These are phyloP conservation scores for Lepidium didymum DNA, from an alignment of 345 rosid genomes.

Conservation along the genomic window DNA sequence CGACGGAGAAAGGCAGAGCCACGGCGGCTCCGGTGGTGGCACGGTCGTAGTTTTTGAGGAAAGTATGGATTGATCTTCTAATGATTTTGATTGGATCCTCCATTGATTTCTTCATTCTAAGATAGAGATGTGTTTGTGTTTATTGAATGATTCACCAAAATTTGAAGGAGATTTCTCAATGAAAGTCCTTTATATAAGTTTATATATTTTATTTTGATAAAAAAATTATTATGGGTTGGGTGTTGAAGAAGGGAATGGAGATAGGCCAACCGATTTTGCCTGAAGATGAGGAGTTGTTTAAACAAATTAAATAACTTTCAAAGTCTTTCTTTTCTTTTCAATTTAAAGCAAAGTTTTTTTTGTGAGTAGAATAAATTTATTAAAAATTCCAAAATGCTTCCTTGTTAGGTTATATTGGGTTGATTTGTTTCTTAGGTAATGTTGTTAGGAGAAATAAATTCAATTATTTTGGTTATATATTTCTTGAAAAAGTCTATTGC, in stretches of 20 bases:
- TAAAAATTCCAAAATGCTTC: background rate
- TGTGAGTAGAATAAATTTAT: background rate
- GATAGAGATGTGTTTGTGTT: conserved; percentile 1
- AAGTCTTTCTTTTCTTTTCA: background rate
- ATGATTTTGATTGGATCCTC: conserved; percentile 45
- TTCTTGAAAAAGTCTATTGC: conserved; percentile 16
- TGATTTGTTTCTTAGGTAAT: conserved; percentile 15
- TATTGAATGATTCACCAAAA: conserved; percentile 23
- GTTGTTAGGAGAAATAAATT: conserved; percentile 7
- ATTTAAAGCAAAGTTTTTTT: background rate
- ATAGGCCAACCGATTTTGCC: conserved; percentile 44
- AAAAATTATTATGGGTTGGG: conserved; percentile 26
- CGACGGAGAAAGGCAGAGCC: conserved; percentile 51
- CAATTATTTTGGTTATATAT: background rate
- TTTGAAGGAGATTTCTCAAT: conserved; percentile 20
- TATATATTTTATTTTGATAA: background rate
- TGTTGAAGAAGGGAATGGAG: conserved; percentile 27
- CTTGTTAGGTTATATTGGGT: conserved; percentile 17
- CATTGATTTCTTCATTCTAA: conserved; percentile 34
- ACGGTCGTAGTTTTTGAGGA: conserved; percentile 54
- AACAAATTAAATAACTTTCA: background rate
- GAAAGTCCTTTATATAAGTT: conserved; percentile 6
- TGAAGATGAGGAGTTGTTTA: conserved; percentile 29
- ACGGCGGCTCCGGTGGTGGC: conserved; percentile 51
- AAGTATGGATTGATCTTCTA: conserved; percentile 57